phyloP scores from a whole-genome alignment of 768 basidiomycete genomes.

The Epithele typhae region DNA sequence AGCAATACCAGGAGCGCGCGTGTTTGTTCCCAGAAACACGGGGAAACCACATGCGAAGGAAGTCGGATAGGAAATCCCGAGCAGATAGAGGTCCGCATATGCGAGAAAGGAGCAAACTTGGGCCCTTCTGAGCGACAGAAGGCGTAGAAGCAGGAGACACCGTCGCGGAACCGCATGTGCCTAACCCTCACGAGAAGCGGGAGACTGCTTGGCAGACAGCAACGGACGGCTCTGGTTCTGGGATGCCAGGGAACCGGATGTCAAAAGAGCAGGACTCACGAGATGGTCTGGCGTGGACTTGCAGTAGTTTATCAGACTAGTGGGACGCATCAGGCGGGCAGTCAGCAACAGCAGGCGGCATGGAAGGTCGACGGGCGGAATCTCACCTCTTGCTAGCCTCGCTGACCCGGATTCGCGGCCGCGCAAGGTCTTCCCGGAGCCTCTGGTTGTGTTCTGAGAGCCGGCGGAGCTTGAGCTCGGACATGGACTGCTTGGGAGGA shows the following conservation, averaged over 20 bases:
- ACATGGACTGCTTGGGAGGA: constrained; percentile 62
- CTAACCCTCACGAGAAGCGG: no score
- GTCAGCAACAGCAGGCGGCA: background rate
- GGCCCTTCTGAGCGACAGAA: no score
- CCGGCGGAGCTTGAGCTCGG: constrained; percentile 77
- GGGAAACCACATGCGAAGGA: no score
- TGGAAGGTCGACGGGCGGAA: background rate
- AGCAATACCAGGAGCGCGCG: no score
- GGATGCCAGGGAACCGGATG: background rate
- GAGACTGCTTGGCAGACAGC: no score
- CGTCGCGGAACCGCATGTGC: no score
- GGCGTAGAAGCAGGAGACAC: no score
- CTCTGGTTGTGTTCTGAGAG: constrained; percentile 73
- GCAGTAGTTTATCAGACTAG: constrained; percentile 69
- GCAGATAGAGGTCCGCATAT: no score
- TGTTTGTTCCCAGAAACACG: no score
- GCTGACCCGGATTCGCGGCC: constrained; percentile 68
- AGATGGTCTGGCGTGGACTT: constrained; percentile 70
- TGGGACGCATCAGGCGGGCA: background rate
- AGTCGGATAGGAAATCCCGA: no score
- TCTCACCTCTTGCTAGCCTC: constrained; percentile 66
- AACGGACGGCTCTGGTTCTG: no score
- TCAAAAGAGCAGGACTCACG: constrained; percentile 31
- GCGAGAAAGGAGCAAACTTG: no score
- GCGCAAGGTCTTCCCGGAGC: constrained; percentile 64